These are phyloP conservation scores for Fraxinus platypoda DNA, from an alignment of 305 asterid species.

Conservation along the genomic window DNA sequence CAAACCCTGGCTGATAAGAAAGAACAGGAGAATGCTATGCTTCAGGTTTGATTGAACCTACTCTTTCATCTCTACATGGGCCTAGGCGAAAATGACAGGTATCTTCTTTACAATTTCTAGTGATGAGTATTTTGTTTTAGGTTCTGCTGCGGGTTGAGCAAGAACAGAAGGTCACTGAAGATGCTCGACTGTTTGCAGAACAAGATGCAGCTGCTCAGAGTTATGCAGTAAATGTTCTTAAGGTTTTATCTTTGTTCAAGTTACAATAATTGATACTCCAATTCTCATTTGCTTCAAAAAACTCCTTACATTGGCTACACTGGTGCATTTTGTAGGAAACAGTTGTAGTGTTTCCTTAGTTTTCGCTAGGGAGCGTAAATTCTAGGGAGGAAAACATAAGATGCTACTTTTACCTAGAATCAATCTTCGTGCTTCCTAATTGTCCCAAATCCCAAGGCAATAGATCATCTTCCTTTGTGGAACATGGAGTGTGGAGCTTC, in stretches of 20 bases:
- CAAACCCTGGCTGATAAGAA: conserved; percentile 61
- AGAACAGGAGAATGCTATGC: conserved; percentile 78
- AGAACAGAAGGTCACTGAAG: conserved; percentile 82
- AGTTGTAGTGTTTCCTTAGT: background rate
- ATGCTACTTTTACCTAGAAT: background rate
- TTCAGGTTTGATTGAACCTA: conserved; percentile 53
- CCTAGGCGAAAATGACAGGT: conserved; percentile 9
- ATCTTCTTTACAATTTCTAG: conserved; percentile 22
- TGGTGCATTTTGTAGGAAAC: conserved; percentile 11
- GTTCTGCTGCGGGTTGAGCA: conserved; percentile 88
- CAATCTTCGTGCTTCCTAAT: background rate
- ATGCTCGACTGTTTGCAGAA: conserved; percentile 75
- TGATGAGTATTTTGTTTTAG: conserved; percentile 39
- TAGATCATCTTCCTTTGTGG: background rate
- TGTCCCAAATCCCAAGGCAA: background rate
- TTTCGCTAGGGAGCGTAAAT: background rate
- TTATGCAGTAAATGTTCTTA: conserved; percentile 48
- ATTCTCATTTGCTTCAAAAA: background rate
- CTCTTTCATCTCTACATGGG: conserved; percentile 15
- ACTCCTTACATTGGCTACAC: background rate
- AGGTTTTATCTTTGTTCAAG: conserved; percentile 44
- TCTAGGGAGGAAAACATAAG: background rate
- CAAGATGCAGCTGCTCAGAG: conserved; percentile 75
- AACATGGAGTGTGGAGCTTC: background rate
- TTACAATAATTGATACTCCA: conserved; percentile 6